Base-by-base conservation (phyloP, 371 early-diverging fungal genomes). In the Apophysomyces elegans region DNA sequence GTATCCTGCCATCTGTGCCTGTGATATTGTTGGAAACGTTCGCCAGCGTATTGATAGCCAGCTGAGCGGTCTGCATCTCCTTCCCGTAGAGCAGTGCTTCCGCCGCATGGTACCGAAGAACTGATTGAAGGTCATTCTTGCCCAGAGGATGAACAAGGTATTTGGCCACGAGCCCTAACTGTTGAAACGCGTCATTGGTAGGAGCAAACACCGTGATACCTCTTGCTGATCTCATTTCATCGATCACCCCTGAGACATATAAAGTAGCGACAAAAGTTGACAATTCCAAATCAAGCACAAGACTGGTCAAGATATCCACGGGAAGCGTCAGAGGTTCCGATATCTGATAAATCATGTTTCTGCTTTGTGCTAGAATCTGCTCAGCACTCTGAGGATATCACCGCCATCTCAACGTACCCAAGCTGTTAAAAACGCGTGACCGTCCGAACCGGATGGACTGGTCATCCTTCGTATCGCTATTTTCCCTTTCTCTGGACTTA, bases 201-300 rank as follows among this genome's bases (percentile, higher is more conserved):
- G 88, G 88, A 0, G 79, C 88, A 80, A 88, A 86, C 4, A 88
- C 65, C 0, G 88, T 85, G n/a, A 86, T 66, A 0, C 84, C 84
- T 13, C 65, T 58, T 2, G 82, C 72, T 39, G 73, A 69, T 13
- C 71, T 73, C 56, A 88, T 66, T 16, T 77, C 76, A 1, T 69
- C 59, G 5, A 61, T 73, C 7, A 76, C 62, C 36, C 63, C 68
- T 36, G 84, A 79, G 0, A 73, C 76, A 61, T 80, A 80, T 7
- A 80, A 63, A 12, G 73, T 73, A 2, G 84, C 81, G 32, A 80
- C 70, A 64, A 79, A 83, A 1, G 79, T 79, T 0, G 84, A 83
- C 37, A 79, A 44, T 12, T 79, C 78, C 13, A 83, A 61, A 56
- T 78, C 81, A 4, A 70, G 58, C 43, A 74, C 77, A 41, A 73